phyloP scores from a whole-genome alignment of 768 basidiomycete species.

The Russula brevipes region DNA sequence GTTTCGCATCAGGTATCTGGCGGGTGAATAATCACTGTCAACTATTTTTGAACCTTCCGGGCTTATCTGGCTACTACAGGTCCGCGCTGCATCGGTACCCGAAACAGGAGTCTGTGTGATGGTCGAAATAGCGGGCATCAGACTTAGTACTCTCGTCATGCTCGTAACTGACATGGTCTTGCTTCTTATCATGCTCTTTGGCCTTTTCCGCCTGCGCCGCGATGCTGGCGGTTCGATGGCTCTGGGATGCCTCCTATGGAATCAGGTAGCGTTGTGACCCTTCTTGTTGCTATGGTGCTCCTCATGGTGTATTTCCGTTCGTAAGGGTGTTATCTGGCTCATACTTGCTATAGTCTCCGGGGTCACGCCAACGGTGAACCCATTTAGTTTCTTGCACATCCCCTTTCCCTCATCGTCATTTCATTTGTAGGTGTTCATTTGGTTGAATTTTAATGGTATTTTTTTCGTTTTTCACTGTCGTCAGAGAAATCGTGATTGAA shows the following conservation, averaged over 20 bases:
- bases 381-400: background rate
- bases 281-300: no score
- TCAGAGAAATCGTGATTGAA: background rate
- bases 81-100: background rate
- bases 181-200: constrained; percentile 1
- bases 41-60: background rate
- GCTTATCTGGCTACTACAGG: background rate
- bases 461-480: background rate
- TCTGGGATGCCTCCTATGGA: background rate
- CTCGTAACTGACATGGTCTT: background rate
- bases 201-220: background rate
- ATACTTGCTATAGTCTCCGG: background rate
- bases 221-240: background rate
- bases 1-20: background rate
- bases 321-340: background rate
- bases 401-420: background rate
- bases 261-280: background rate
- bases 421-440: background rate
- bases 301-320: background rate
- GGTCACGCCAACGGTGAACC: background rate
- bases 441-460: background rate
- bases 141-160: background rate
- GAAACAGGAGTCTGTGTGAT: background rate
- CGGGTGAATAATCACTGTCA: background rate
- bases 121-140: background rate